A percentile compares a stretch with the other conserved stretches of the same genome.
phyloP scores from a whole-genome alignment of 2,329 filamentous ascomycete species.

The Coniochaeta sp. region DNA sequence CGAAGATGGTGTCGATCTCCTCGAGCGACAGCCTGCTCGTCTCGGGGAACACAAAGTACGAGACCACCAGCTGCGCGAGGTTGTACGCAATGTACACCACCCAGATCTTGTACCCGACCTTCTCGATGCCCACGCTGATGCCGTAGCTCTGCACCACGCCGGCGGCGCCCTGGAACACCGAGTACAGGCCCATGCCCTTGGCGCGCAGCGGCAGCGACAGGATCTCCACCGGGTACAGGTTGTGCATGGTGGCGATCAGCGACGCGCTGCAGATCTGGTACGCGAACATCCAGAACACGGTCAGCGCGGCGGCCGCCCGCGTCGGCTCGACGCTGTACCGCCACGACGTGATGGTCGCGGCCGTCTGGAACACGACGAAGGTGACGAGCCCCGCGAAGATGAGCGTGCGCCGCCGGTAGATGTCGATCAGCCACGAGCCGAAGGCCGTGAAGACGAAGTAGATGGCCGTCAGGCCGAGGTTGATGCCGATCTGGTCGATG shows the following conservation, averaged over 20 bases:
- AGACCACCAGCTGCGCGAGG: conserved; percentile 32
- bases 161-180: conserved; percentile 34
- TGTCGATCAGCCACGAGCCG: conserved; percentile 33
- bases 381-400: conserved; percentile 33
- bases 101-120: conserved; percentile 43
- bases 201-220: conserved; percentile 34
- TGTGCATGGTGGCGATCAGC: conserved; percentile 40
- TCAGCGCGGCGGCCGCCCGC: conserved; percentile 28
- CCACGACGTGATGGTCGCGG: conserved; percentile 40
- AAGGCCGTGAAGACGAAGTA: conserved; percentile 38
- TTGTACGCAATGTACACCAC: conserved; percentile 43
- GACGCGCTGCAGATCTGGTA: conserved; percentile 38
- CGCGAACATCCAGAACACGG: conserved; percentile 38
- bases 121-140: conserved; percentile 36
- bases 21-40: conserved; percentile 42
- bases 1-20: conserved; percentile 53
- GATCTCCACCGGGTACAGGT: conserved; percentile 36
- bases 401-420: conserved; percentile 32
- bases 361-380: conserved; percentile 35
- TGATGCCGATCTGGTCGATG: conserved; percentile 32
- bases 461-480: conserved; percentile 31
- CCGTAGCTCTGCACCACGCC: conserved; percentile 36
- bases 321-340: conserved; percentile 25
- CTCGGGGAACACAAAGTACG: conserved; percentile 46
- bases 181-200: conserved; percentile 36